These are phyloP conservation scores for Pseudozyma sp. DNA, from an alignment of 1,284 basidiomycete genomes.

Conservation along the genomic window DNA sequence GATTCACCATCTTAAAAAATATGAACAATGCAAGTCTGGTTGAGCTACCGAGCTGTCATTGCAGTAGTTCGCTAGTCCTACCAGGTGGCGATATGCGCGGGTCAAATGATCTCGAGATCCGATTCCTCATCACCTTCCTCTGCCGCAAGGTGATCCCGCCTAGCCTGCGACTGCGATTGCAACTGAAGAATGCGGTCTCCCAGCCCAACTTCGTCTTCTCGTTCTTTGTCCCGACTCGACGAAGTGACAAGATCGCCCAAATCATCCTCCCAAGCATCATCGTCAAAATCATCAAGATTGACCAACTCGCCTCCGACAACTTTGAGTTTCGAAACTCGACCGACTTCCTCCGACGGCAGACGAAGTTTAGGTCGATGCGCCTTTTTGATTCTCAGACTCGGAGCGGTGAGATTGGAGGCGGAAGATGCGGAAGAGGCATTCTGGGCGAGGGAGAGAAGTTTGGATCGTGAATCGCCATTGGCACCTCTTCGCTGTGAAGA, in stretches of 20 bases:
- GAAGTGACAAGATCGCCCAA: slow-evolving; percentile 5
- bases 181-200: slow-evolving; percentile 12
- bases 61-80: no score
- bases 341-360: slow-evolving; percentile 11
- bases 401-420: neutral
- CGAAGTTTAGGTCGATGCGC: slow-evolving; percentile 38
- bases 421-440: neutral
- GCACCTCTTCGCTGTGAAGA: neutral
- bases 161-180: slow-evolving; percentile 2
- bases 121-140: slow-evolving; percentile 21
- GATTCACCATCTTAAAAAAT: no score
- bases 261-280: slow-evolving; percentile 37
- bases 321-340: slow-evolving; percentile 7
- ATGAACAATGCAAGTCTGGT: no score
- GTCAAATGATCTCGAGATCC: slow-evolving; percentile 40
- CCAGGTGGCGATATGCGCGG: no score
- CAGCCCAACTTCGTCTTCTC: neutral
- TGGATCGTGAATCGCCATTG: slow-evolving; percentile 22
- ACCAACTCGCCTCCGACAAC: slow-evolving; percentile 34
- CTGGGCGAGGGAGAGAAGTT: slow-evolving; percentile 25
- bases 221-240: neutral
- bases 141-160: neutral
- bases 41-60: no score
- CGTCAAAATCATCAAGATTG: slow-evolving; percentile 30
- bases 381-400: slow-evolving; percentile 25